Conservation (phyloP, 805 yeast species). For the Spathaspora hagerdaliae region DNA sequence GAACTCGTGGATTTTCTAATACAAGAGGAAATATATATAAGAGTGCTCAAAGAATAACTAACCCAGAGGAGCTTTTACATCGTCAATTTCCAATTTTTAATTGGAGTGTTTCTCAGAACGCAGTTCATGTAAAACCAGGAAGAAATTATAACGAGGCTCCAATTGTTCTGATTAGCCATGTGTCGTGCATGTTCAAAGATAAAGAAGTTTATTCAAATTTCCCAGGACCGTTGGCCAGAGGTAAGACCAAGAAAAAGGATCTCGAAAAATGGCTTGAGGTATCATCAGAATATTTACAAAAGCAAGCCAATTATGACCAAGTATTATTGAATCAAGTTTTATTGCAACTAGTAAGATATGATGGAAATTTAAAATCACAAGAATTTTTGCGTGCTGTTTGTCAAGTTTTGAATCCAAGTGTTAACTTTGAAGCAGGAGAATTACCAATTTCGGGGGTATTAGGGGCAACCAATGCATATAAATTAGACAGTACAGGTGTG, state of each 20-base stretch:
- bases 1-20: conserved; percentile 23
- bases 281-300: conserved; percentile 14
- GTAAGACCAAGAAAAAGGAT: conserved; percentile 61
- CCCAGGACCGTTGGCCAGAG: conserved; percentile 65
- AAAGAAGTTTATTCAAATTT: conserved; percentile 33
- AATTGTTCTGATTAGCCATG: conserved; percentile 30
- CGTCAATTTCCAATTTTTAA: conserved; percentile 75
- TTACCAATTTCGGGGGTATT: conserved; percentile 11
- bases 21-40: conserved; percentile 13
- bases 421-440: conserved; percentile 22
- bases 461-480: conserved; percentile 34
- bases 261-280: conserved; percentile 56
- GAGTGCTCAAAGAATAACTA: conserved; percentile 24
- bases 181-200: conserved; percentile 16
- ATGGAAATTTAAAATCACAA: conserved; percentile 25
- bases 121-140: conserved; percentile 25
- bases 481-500: conserved; percentile 35
- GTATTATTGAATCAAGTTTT: conserved; percentile 30
- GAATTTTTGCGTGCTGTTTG: conserved; percentile 32
- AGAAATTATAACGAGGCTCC: conserved; percentile 20
- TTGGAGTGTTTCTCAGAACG: conserved; percentile 45
- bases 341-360: conserved; percentile 20
- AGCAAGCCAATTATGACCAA: conserved; percentile 16
- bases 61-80: conserved; percentile 51
- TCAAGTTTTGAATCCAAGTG: conserved; percentile 38